Percentiles rank a stretch among this genome's conserved stretches.
Conservation (phyloP, 768 basidiomycete genomes). For the Phaeotremella skinneri region DNA sequence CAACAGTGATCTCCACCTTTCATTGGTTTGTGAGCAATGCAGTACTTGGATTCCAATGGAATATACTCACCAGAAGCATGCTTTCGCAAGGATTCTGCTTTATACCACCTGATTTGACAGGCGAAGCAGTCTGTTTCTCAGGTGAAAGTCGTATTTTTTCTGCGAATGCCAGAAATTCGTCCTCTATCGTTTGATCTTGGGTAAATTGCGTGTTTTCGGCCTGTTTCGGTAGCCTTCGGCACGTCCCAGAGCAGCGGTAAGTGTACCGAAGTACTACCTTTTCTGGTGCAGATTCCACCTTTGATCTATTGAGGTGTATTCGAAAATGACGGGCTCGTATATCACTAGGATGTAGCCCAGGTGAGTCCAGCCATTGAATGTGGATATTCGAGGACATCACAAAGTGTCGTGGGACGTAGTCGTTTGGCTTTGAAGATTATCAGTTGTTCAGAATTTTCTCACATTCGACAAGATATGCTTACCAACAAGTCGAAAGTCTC, state of each 20-base stretch:
- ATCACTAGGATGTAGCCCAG: slow-evolving; percentile 10
- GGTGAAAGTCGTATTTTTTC: too few relatives aligned
- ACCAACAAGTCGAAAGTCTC: neutral
- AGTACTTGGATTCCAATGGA: neutral
- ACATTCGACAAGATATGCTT: too few relatives aligned
- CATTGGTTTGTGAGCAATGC: neutral
- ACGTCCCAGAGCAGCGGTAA: slow-evolving; percentile 4
- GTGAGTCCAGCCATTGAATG: slow-evolving; percentile 9
- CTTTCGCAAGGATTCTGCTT: neutral
- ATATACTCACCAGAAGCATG: neutral
- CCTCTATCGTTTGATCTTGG: neutral
- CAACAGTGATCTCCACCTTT: slow-evolving; percentile 10
- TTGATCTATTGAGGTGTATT: neutral
- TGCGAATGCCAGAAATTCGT: too few relatives aligned
- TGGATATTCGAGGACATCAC: neutral
- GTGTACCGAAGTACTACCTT: slow-evolving; percentile 6
- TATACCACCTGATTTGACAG: too few relatives aligned
- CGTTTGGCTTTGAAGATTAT: neutral
- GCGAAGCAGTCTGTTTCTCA: too few relatives aligned
- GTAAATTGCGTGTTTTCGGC: neutral
- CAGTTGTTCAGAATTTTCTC: neutral
- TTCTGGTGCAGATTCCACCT: neutral
- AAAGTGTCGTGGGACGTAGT: neutral
- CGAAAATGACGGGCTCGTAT: slow-evolving; percentile 7
- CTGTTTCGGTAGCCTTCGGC: neutral